These are phyloP conservation scores for Aspergillus pseudoglaucus DNA, from an alignment of 2,329 filamentous ascomycete genomes.

Conservation along the genomic window DNA sequence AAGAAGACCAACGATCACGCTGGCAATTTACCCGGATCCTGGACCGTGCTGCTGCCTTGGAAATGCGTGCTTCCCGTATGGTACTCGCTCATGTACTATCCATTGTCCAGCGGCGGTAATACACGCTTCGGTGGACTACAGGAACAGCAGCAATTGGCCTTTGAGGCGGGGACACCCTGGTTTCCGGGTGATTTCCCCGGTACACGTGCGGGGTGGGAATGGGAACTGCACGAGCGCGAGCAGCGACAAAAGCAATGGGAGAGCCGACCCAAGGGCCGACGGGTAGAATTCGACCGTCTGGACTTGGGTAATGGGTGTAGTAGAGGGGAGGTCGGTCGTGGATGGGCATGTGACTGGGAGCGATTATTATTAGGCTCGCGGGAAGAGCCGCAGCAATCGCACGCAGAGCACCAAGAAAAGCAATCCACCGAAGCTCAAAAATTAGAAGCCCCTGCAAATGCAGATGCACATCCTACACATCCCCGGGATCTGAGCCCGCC, in stretches of 20 bases:
- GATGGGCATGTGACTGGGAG: conserved; percentile 81
- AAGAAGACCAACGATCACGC: conserved; percentile 37
- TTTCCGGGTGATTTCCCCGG: conserved; percentile 82
- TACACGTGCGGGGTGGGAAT: conserved; percentile 69
- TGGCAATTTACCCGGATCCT: conserved; percentile 52
- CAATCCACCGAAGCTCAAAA: too few relatives aligned
- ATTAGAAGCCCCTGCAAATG: too few relatives aligned
- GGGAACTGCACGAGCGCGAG: conserved; percentile 63
- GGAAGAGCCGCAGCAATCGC: conserved; percentile 13
- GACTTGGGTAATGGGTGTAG: conserved; percentile 61
- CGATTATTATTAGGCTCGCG: conserved; percentile 47
- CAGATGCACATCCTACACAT: too few relatives aligned
- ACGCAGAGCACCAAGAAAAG: too few relatives aligned
- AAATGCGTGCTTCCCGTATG: conserved; percentile 80
- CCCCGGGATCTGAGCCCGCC: too few relatives aligned
- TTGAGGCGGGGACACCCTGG: conserved; percentile 71
- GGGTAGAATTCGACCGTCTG: conserved; percentile 66
- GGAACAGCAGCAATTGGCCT: conserved; percentile 71
- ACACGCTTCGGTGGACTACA: conserved; percentile 75
- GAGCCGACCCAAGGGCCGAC: conserved; percentile 72
- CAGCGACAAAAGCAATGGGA: conserved; percentile 62
- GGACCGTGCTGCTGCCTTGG: conserved; percentile 85
- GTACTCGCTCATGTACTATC: conserved; percentile 78
- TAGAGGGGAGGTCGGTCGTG: conserved; percentile 75
- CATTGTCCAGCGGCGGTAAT: conserved; percentile 71